Evolutionary conservation across 1,284 basidiomycete genomes (phyloP).

Genomic region (Irpex sp.): DNA sequence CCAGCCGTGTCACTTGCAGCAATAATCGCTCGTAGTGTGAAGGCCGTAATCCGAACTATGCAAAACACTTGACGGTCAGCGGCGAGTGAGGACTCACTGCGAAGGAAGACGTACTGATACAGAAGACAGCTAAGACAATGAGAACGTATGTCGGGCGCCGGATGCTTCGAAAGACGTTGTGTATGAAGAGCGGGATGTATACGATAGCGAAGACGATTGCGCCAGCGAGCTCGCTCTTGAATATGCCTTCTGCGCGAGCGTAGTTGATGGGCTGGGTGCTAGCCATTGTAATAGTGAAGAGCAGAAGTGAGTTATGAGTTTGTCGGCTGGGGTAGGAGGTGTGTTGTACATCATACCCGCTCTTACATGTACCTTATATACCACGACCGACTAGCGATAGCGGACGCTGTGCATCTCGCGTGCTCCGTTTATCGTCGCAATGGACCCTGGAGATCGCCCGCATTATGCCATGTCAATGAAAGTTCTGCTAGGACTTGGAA

Average conservation of each 20-base stretch:
- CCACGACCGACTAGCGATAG: too few relatives aligned
- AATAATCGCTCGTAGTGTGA: slow-evolving; percentile 28
- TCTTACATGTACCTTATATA: background rate
- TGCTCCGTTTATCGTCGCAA: too few relatives aligned
- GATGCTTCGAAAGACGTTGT: slow-evolving; percentile 36
- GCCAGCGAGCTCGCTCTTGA: slow-evolving; percentile 35
- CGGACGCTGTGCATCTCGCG: too few relatives aligned
- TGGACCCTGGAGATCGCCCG: too few relatives aligned
- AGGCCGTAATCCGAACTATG: slow-evolving; percentile 29
- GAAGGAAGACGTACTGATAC: slow-evolving; percentile 33
- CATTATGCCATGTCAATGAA: background rate
- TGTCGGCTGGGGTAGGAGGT: background rate
- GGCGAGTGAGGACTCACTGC: background rate
- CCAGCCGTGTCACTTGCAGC: slow-evolving; percentile 22
- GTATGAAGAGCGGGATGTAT: slow-evolving; percentile 35
- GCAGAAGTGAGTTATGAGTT: background rate
- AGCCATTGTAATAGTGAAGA: background rate
- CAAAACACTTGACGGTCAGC: background rate
- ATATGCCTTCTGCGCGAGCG: slow-evolving; percentile 35
- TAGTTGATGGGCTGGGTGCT: slow-evolving; percentile 27
- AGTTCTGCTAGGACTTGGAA: background rate
- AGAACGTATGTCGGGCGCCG: slow-evolving; percentile 38
- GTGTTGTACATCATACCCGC: background rate
- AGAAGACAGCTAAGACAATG: slow-evolving; percentile 41
- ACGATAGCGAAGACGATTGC: slow-evolving; percentile 43